Evolutionary conservation across 148 eudicot genomes (phyloP), one percentile per base, ranked within the genome.

Genomic region (Agrostemma githago): DNA sequence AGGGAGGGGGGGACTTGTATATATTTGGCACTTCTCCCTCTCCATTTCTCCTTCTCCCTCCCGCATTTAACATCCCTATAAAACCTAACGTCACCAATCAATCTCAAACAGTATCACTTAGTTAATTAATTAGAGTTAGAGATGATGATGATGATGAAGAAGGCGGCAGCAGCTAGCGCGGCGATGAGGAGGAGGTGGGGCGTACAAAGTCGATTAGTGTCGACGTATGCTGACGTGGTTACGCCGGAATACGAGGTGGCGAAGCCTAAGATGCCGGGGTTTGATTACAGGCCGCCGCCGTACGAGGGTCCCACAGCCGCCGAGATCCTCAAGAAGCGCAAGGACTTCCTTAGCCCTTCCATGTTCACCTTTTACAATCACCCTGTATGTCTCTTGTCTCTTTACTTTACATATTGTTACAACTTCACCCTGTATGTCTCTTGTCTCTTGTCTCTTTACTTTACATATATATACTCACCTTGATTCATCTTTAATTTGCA

Each of bases 321-420:
- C 1, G 92, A 95, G 83, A 95, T 95, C 68, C 53, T 89, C 48
- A 71, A 70, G 43, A 95, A 95, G 70, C 85, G 99, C 2, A 84
- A 85, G 54, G 79, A 87, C 78, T 95, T 59, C 60, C 96, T 95
- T 73, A 92, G 90, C 83, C 99, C 99, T 76, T 85, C 99, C 51
- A 88, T 95, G 82, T 85, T 89, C 66, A 86, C 85, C 74, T 88
- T 95, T 75, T 95, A 85, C 81, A 84, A 86, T 38, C 78, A 87
- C 9, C 97, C 99, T 6, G 99, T 95, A 79, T 80, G 85, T 40
- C 51, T n/a, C n/a, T n/a, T n/a, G n/a, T n/a, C n/a, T 48, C 3
- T 26, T 19, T 40, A 26, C 34, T 26, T 26, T 26, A 26, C 34
- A 26, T 26, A 26, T n/a, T n/a, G n/a, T 75, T 95, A 85, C 81